A percentile compares a stretch with the other conserved stretches of the same genome.
phyloP scores from a whole-genome alignment of 2,329 filamentous ascomycete species.

The Lizonia empirigonia region DNA sequence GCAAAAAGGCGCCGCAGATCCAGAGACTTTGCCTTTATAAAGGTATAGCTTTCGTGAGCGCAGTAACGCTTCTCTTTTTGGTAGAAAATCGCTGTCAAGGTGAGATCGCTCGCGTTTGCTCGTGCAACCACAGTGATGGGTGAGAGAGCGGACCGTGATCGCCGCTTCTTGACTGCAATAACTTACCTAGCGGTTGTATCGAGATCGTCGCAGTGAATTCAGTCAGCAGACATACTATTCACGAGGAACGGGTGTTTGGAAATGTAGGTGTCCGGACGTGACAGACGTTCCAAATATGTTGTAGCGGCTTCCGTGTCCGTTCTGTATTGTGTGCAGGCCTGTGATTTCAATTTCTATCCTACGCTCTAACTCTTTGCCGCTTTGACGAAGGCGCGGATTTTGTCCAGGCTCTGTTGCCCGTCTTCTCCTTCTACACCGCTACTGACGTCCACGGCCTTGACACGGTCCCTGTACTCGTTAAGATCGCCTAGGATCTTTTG shows the following conservation, averaged over 20 bases:
- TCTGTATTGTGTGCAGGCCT: background rate
- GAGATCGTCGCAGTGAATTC: background rate
- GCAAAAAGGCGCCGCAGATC: too few relatives aligned
- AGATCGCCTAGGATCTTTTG: slow-evolving; percentile 66
- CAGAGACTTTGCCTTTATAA: too few relatives aligned
- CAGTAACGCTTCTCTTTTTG: slow-evolving; percentile 17
- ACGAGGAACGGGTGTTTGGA: too few relatives aligned
- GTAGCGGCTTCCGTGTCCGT: background rate
- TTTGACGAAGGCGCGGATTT: slow-evolving; percentile 80
- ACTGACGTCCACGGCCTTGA: slow-evolving; percentile 89
- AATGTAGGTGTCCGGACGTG: background rate
- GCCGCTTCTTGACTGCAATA: background rate
- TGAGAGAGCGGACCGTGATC: slow-evolving; percentile 16
- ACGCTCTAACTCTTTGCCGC: slow-evolving; percentile 59
- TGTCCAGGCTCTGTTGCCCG: slow-evolving; percentile 78
- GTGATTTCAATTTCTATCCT: slow-evolving; percentile 6
- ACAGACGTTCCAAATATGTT: background rate
- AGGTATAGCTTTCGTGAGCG: background rate
- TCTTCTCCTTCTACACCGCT: slow-evolving; percentile 80
- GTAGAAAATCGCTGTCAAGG: slow-evolving; percentile 8
- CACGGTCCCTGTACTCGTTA: slow-evolving; percentile 63
- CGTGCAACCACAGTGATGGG: slow-evolving; percentile 3
- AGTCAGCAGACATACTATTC: background rate
- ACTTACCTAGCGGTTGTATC: background rate
- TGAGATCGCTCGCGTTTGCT: slow-evolving; percentile 14